Evolutionary conservation across 257 asterid genomes (phyloP), one percentile per base, ranked within the genome.

Genomic region (Solanum sitiens): DNA sequence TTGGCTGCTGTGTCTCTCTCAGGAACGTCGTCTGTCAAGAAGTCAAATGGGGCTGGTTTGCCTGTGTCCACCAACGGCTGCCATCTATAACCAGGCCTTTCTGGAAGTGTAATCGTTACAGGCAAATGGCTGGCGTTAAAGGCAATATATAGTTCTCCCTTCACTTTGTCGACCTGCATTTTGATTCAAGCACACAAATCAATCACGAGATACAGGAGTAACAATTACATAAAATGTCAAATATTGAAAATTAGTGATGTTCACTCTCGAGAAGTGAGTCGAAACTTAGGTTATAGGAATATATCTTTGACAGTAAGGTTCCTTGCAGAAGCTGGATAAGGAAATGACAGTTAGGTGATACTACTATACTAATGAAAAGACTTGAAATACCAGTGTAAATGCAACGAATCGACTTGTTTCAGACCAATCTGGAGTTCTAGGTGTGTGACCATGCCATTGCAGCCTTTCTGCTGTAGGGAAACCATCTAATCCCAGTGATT

Each of bases 401-500:
- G 98, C 98, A 44, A 97, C 99, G 56, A 93, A 97, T 87, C 99
- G 94, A 91, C 98, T 97, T 30, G 93, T 83, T 79, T 95, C 95
- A 3, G 98, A 93, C 98, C 99, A 97, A 91, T 97, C 96, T 61
- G 99, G 99, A 45, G 84, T 73, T 80, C 90, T 95, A n/a, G 98
- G 96, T 84, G 93, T 87, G 91, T 95, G 98, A 88, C 99, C 98
- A 76, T 97, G 99, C 98, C 99, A 97, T 84, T 93, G 95, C 89
- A 97, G 90, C 89, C 98, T 91, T 92, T 97, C 98, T 44, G 99
- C 98, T 72, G 96, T 97, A 53, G 96, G 99, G 95, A 95, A 97
- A 88, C 93, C 95, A 39, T 92, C 87, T 86, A 94, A 94, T 88
- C 99, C 98, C 87, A 97, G 98, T 33, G 99, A 95, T 89, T 97